Evolutionary conservation across 441 rosid species (phyloP).

Genomic region (Pelargonium cotyledonis): DNA sequence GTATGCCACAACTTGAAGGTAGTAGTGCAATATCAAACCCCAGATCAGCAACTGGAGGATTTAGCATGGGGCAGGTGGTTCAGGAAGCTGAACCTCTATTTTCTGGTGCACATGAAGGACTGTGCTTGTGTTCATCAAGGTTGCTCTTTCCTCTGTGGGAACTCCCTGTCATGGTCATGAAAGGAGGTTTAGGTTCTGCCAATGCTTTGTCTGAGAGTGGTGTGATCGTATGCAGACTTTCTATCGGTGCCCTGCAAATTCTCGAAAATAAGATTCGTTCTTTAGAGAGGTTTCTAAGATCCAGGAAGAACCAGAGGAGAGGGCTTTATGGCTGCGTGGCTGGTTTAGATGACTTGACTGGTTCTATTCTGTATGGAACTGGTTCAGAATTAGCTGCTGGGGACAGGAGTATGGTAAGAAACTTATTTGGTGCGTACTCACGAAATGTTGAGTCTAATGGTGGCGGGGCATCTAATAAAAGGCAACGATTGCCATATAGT

Average conservation of each 20-base stretch:
- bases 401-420: conserved; percentile 70
- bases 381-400: conserved; percentile 56
- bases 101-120: conserved; percentile 95
- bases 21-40: conserved; percentile 62
- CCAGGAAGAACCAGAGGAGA: conserved; percentile 87
- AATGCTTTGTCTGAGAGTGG: conserved; percentile 45
- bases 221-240: conserved; percentile 66
- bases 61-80: conserved; percentile 99
- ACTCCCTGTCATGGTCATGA: conserved; percentile 65
- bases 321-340: conserved; percentile 95
- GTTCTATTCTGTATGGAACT: conserved; percentile 79
- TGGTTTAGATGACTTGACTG: conserved; percentile 78
- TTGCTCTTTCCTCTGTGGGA: conserved; percentile 93
- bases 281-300: conserved; percentile 76
- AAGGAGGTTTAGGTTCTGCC: conserved; percentile 35
- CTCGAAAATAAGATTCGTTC: conserved; percentile 84
- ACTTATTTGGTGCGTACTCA: conserved; percentile 63
- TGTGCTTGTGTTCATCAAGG: conserved; percentile 87
- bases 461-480: conserved; percentile 58
- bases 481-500: conserved; percentile 72
- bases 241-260: conserved; percentile 67
- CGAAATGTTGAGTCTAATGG: conserved; percentile 52
- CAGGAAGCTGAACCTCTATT: conserved; percentile 94
- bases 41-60: conserved; percentile 82
- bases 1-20: conserved; percentile 93